These are phyloP conservation scores for Fusarium sp. DNA, from an alignment of 2,329 filamentous ascomycete genomes.

Conservation along the genomic window DNA sequence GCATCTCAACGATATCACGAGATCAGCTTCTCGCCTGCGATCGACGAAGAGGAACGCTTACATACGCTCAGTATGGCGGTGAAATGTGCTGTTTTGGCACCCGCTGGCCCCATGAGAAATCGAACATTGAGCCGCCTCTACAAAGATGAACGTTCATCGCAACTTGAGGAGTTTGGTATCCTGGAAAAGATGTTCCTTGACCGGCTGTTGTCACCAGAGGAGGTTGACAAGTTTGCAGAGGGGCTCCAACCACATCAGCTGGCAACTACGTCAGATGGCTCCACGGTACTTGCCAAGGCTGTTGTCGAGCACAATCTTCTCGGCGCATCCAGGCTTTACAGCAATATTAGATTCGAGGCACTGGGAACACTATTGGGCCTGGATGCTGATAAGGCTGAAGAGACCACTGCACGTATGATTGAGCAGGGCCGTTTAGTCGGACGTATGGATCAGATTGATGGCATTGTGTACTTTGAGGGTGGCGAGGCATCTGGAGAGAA, in stretches of 20 bases:
- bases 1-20: slow-evolving; percentile 89
- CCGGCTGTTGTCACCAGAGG: slow-evolving; percentile 79
- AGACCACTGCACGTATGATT: slow-evolving; percentile 93
- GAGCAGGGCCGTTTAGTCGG: slow-evolving; percentile 90
- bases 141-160: slow-evolving; percentile 86
- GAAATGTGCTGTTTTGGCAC: slow-evolving; percentile 90
- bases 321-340: slow-evolving; percentile 81
- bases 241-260: slow-evolving; percentile 88
- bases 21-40: slow-evolving; percentile 78
- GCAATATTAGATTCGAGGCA: slow-evolving; percentile 78
- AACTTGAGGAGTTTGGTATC: slow-evolving; percentile 83
- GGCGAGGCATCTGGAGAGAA: slow-evolving; percentile 75
- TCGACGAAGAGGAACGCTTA: slow-evolving; percentile 88
- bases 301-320: slow-evolving; percentile 97
- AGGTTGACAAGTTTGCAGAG: slow-evolving; percentile 86
- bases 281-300: slow-evolving; percentile 90
- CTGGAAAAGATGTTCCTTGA: slow-evolving; percentile 98
- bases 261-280: slow-evolving; percentile 87
- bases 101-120: slow-evolving; percentile 85
- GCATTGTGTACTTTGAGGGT: slow-evolving; percentile 85
- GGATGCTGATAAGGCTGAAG: slow-evolving; percentile 82
- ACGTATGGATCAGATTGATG: slow-evolving; percentile 92
- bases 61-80: slow-evolving; percentile 87
- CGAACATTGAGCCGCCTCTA: slow-evolving; percentile 84
- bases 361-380: slow-evolving; percentile 82